Evolutionary conservation across 306 rosid genomes (phyloP), one percentile per base, ranked within the genome.

Genomic region (Rosa multiflora): DNA sequence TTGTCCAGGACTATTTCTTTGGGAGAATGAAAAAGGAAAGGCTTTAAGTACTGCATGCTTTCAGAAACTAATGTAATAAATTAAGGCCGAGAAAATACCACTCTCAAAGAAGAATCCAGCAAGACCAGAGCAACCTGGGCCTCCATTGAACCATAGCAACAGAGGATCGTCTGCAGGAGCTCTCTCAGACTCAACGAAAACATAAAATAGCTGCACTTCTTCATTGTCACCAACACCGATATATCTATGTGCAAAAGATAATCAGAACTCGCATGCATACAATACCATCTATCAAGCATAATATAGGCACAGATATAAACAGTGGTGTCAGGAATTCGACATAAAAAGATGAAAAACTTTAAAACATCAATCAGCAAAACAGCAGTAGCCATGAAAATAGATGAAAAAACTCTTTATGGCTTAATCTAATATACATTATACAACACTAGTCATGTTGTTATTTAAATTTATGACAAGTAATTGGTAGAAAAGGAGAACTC

Each of bases 101-200:
- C 69, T 69, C 68, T 78, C 81, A 55, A 69, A 78, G 21, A 78
- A 55, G 5, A 78, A 58, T 5, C 43, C 67, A 10, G 44, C 11
- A 8, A 78, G 53, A 17, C 69, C 67, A 70, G 81, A 78, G 58
- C 81, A 78, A 43, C 81, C 81, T 35, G 81, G 81, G 26, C 81
- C 81, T 69, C 67, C 75, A 10, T 8, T 43, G 20, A 78, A 32
- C 75, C 75, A 69, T 39, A 78, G 1, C 37, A 78, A 2, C 40
- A 78, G 10, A 78, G 81, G 81, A 39, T 78, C 81, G 70, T 37
- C 67, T 5, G 56, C 5, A 3, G 81, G 81, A 48, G 10, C 44
- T 6, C 69, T 56, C 40, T 78, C 68, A 12, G 81, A 78, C 67
- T 78, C 69, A 17, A 69, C 75, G 20, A 78, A 78, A 46, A 40